These are phyloP conservation scores for Didymella segeticola DNA, from an alignment of 2,329 filamentous ascomycete species.

Conservation along the genomic window DNA sequence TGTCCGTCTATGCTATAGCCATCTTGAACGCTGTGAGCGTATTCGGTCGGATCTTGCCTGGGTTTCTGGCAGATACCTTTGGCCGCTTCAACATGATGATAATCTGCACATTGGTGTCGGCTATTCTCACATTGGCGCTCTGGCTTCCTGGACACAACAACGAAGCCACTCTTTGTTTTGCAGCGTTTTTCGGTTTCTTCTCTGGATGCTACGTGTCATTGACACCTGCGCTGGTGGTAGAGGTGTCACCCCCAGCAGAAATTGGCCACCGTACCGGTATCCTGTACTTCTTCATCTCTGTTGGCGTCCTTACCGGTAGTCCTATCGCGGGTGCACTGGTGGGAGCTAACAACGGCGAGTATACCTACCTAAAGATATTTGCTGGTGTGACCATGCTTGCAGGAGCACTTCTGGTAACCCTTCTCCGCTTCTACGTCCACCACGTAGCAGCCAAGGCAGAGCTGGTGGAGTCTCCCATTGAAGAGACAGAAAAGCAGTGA, in stretches of 20 bases:
- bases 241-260: slow-evolving; percentile 71
- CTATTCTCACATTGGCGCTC: slow-evolving; percentile 50
- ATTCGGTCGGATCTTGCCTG: slow-evolving; percentile 61
- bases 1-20: no score
- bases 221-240: slow-evolving; percentile 67
- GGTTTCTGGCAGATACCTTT: slow-evolving; percentile 57
- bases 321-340: slow-evolving; percentile 7
- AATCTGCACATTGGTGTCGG: slow-evolving; percentile 55
- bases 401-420: no score
- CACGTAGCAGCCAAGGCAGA: no score
- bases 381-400: neutral
- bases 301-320: slow-evolving; percentile 12
- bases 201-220: slow-evolving; percentile 71
- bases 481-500: no score
- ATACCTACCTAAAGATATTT: neutral
- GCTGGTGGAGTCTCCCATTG: no score
- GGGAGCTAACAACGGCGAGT: neutral
- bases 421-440: no score
- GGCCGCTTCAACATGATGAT: slow-evolving; percentile 61
- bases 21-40: slow-evolving; percentile 37
- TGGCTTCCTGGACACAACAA: slow-evolving; percentile 52
- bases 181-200: slow-evolving; percentile 61
- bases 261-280: slow-evolving; percentile 71
- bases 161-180: slow-evolving; percentile 43
- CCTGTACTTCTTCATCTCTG: slow-evolving; percentile 58